These are phyloP conservation scores for Arxiozyma telluris DNA, from an alignment of 1,139 yeast species.

Conservation along the genomic window DNA sequence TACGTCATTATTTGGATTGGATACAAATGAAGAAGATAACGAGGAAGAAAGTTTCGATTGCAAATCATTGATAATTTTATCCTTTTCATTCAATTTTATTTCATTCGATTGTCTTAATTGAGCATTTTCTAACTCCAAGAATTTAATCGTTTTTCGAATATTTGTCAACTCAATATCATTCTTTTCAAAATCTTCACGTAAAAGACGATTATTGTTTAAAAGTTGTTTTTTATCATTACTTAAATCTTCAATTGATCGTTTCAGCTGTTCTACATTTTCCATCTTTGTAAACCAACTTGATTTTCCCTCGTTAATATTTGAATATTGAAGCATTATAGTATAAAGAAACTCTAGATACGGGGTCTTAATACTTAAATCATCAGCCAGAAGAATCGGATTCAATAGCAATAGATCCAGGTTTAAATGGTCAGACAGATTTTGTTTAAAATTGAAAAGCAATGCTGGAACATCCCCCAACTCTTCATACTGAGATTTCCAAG, in stretches of 20 bases:
- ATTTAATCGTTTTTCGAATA: background rate
- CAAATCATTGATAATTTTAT: background rate
- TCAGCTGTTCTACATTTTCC: background rate
- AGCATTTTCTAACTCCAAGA: background rate
- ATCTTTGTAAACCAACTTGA: conserved; percentile 34
- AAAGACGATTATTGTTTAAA: background rate
- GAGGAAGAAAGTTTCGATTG: background rate
- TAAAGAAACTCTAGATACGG: conserved; percentile 83
- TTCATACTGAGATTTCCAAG: conserved; percentile 38
- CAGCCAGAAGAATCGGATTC: conserved; percentile 80
- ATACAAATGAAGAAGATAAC: too few species aligned
- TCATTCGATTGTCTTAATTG: conserved; percentile 1
- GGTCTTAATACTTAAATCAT: conserved; percentile 73
- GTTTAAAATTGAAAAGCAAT: conserved; percentile 22
- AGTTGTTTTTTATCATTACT: background rate
- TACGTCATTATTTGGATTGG: background rate
- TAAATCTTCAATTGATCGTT: background rate
- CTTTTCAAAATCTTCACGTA: background rate
- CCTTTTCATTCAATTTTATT: conserved; percentile 1
- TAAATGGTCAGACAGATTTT: conserved; percentile 26
- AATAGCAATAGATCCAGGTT: conserved; percentile 65
- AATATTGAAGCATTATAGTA: conserved; percentile 63
- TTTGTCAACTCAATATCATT: background rate
- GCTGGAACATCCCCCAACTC: conserved; percentile 12
- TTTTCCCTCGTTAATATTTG: conserved; percentile 39